Conservation (phyloP, 129 eudicot species). For the Scalesia atractyloides region DNA sequence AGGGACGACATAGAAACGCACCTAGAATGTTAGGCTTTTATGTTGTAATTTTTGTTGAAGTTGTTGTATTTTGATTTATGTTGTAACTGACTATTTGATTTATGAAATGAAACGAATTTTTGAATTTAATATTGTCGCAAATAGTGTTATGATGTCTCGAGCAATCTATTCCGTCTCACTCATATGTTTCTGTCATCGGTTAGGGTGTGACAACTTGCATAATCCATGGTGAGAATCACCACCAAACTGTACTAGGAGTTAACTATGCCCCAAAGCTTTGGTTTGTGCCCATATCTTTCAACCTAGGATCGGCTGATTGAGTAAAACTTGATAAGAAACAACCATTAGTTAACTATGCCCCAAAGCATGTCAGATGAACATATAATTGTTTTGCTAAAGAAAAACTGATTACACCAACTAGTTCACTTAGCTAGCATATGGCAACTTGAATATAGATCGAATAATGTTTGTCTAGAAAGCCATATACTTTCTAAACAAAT, state of each 20-base stretch:
- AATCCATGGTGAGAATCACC: neutral
- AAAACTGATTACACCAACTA: neutral
- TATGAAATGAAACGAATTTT: too few species aligned
- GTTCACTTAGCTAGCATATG: neutral
- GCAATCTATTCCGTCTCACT: too few species aligned
- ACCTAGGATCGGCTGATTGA: neutral
- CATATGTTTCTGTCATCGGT: too few species aligned
- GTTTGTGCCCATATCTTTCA: neutral
- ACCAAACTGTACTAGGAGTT: neutral
- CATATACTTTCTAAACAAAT: neutral
- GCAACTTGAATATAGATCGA: neutral
- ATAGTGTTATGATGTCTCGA: too few species aligned
- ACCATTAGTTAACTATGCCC: neutral
- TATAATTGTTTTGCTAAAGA: too few species aligned
- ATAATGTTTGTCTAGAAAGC: neutral
- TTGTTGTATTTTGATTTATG: too few species aligned
- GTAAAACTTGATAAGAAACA: neutral
- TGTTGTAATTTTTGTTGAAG: too few species aligned
- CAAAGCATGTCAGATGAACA: neutral
- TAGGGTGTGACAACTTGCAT: too few species aligned
- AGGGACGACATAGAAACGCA: too few species aligned
- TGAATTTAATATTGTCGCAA: too few species aligned
- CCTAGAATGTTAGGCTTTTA: too few species aligned
- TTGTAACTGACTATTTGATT: too few species aligned
- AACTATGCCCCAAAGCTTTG: neutral